Base-by-base conservation (phyloP, 2,329 filamentous ascomycete species). In the Talaromyces sp. region DNA sequence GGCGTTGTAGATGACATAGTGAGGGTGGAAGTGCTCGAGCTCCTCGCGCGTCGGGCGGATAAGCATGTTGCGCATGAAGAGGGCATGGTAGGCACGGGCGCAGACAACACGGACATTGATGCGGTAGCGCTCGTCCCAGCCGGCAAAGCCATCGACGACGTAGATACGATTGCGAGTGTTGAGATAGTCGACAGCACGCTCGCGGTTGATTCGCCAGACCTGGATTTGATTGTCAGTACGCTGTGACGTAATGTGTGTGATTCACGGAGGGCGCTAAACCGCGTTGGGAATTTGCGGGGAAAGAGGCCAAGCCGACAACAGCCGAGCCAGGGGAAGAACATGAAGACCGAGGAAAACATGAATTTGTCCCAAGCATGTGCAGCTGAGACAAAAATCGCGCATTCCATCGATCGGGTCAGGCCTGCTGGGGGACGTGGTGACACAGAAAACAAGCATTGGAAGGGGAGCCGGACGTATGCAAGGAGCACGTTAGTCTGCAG, bases 21-120 rank as follows among this genome's bases (percentile, higher is more conserved):
- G 93, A 71, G 95, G 95, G 79, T 96, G 91, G 87, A 99, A 99
- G 81, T 91, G 86, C 82, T 96, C 89, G 59, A 99, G 88, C 83
- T 99, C 93, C 80, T 96, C 90, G 65, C 86, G 86, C 58, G 88
- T 83, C 65, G 95, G 95, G 70, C 95, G 90, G 83, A 99, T 99
- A 75, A 99, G 89, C 95, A 99, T 99, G 85, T 99, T 99, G 75
- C 93, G 91, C 95, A 99, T 99, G 87, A 99, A 99, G 67, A 99
- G 87, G 64, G 95, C 95, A 85, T 99, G 95, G 85, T 99, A 99
- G 79, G 95, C 95, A 76, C 95, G 93, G 68, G 95, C 95, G 82
- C 95, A 99, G 75, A 99, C 93, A 66, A 99, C 93, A 73, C 95
- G 93, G 71, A 99, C 95, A 72, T 88, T 90, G 81, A 99, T 98